Conservation (phyloP, 108 stramenopile genomes). For the Discostella pseudostelligera region DNA sequence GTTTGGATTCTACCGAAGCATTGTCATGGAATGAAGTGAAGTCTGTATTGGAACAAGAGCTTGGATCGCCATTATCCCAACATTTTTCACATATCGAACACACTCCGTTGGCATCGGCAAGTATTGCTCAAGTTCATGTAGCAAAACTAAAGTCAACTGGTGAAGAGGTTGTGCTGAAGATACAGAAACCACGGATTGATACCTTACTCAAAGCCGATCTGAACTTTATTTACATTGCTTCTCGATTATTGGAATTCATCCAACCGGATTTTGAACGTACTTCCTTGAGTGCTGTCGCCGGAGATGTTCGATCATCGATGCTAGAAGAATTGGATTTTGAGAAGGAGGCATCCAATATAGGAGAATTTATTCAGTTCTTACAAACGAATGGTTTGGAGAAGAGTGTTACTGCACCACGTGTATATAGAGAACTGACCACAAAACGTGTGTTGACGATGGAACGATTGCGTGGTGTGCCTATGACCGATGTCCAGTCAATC, state of each 20-base stretch:
- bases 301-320: slow-evolving; percentile 87
- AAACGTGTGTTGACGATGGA: slow-evolving; percentile 93
- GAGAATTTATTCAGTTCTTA: slow-evolving; percentile 88
- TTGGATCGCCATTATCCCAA: slow-evolving; percentile 64
- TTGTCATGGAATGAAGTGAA: slow-evolving; percentile 81
- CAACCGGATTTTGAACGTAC: slow-evolving; percentile 91
- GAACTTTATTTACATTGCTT: slow-evolving; percentile 89
- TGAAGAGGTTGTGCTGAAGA: slow-evolving; percentile 94
- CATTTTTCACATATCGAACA: slow-evolving; percentile 75
- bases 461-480: slow-evolving; percentile 77
- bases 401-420: slow-evolving; percentile 73
- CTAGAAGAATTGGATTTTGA: slow-evolving; percentile 93
- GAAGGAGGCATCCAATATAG: slow-evolving; percentile 88
- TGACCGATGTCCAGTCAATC: slow-evolving; percentile 87
- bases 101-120: slow-evolving; percentile 86
- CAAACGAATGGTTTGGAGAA: slow-evolving; percentile 57
- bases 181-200: slow-evolving; percentile 93
- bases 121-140: slow-evolving; percentile 92
- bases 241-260: slow-evolving; percentile 83
- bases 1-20: slow-evolving; percentile 89
- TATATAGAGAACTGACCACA: slow-evolving; percentile 65
- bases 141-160: slow-evolving; percentile 78
- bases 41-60: slow-evolving; percentile 80
- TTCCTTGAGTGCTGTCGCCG: slow-evolving; percentile 79
- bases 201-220: slow-evolving; percentile 89